A percentile compares a stretch with the other conserved stretches of the same genome.
phyloP scores from a whole-genome alignment of 1,284 basidiomycete species.

The Inonotus hispidus region DNA sequence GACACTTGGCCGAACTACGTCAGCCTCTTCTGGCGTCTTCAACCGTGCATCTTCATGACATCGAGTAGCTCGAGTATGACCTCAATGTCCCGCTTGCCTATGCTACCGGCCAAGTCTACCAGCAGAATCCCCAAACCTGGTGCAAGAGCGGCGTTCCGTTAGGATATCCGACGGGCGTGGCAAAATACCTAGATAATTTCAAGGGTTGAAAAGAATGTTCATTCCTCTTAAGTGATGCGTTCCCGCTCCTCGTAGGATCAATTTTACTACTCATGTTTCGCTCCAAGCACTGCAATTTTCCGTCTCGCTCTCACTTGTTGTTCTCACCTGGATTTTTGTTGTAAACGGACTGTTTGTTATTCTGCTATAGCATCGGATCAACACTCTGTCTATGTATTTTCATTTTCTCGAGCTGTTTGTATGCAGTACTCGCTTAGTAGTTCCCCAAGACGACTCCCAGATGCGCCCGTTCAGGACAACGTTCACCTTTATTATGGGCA shows the following conservation, averaged over 20 bases:
- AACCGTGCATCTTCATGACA: background rate
- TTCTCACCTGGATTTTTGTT: background rate
- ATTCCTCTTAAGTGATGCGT: too few relatives aligned
- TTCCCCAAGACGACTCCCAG: background rate
- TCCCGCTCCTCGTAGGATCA: too few relatives aligned
- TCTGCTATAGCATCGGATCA: background rate
- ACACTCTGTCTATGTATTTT: background rate
- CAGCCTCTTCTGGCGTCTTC: background rate
- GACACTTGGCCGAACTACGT: background rate
- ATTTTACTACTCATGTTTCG: background rate
- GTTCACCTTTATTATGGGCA: too few relatives aligned
- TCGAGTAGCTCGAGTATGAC: background rate
- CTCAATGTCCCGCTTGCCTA: background rate
- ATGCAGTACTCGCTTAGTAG: background rate
- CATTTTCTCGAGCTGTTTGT: background rate
- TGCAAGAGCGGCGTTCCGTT: slow-evolving; percentile 1
- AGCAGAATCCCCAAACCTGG: slow-evolving; percentile 8
- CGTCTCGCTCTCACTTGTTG: background rate
- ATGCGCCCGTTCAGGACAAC: too few relatives aligned
- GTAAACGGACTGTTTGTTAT: background rate
- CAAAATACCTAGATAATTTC: too few relatives aligned
- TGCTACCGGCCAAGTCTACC: slow-evolving; percentile 1
- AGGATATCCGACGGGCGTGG: background rate
- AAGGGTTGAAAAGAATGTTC: too few relatives aligned
- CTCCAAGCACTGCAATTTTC: background rate